Evolutionary conservation across 495 filamentous ascomycete species (phyloP).

Genomic region (Hypomontagnella submonticulosa): DNA sequence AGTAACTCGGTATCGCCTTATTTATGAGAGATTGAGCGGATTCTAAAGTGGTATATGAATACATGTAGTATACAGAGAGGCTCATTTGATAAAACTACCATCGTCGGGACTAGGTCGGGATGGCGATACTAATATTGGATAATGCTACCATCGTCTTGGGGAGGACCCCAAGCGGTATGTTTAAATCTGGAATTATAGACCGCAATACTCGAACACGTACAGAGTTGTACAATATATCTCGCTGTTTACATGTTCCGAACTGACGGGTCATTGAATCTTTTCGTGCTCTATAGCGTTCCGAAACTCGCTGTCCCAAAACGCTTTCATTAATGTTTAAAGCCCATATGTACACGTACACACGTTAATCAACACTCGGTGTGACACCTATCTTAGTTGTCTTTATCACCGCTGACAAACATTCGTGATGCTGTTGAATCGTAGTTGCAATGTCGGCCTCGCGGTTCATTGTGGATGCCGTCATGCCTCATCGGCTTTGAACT

Average conservation of each 20-base stretch:
- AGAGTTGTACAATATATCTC: constrained; percentile 16
- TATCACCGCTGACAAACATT: constrained; percentile 4
- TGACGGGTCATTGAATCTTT: constrained; percentile 2
- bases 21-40: too few relatives aligned
- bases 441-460: background rate
- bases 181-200: constrained; percentile 9
- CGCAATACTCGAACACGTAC: constrained; percentile 8
- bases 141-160: too few relatives aligned
- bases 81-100: too few relatives aligned
- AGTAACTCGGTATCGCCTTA: too few relatives aligned
- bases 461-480: background rate
- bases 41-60: too few relatives aligned
- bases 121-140: too few relatives aligned
- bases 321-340: background rate
- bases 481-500: background rate
- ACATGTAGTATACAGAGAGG: too few relatives aligned
- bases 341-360: constrained; percentile 7
- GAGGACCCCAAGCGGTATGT: background rate
- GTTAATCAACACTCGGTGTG: background rate
- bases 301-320: constrained; percentile 4
- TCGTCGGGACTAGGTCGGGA: too few relatives aligned
- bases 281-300: constrained; percentile 14
- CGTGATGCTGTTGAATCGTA: constrained; percentile 5
- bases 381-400: background rate
- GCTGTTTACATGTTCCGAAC: constrained; percentile 1